Evolutionary conservation across 805 yeast genomes (phyloP), one percentile per base, ranked within the genome.

Genomic region (Saturnispora ahearnii): DNA sequence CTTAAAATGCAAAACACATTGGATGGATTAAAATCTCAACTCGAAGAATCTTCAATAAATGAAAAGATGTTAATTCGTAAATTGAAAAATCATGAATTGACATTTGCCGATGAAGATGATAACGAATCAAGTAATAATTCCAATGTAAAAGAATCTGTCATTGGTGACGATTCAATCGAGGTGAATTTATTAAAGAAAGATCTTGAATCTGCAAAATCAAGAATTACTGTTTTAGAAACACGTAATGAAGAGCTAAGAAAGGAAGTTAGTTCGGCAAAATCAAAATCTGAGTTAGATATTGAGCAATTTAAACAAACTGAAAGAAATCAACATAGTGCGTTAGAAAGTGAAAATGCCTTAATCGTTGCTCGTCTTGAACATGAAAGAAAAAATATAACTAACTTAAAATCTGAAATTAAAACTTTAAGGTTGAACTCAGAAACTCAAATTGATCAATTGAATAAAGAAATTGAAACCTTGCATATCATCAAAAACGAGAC

Each of bases 191-290:
- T 86, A n/a, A 74, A 82, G 1, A 76, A 87, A 52, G 96, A 90
- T 57, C 76, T 84, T 5, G 93, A 86, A 59, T 65, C 79, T 28
- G 76, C 86, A 41, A 85, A 86, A 57, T 68, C 78, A 48, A 74
- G 93, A 51, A 76, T 81, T 1, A 62, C 78, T 45, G 88, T 84
- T 58, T 73, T 89, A 48, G 95, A 88, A 62, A 77, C 77, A 53
- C 73, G 96, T 52, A 90, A 88, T 59, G 86, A 85, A 59, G 82
- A 82, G 46, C 70, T 89, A 48, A 76, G 87, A 51, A 72, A 79
- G 15, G 84, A 84, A 49, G 63, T 89, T 47, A 77, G 84, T 40
- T 65, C 71, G 42, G 72, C 79, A 2, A 77, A 77, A 36, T 73
- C 76, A 48, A 72, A 63, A 13, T 67, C 65, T 3, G 72, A 63